Percentiles rank a stretch among this genome's conserved stretches.
Conservation (phyloP, 2,329 filamentous ascomycete species). For the Hymenoscyphus fructigenus region DNA sequence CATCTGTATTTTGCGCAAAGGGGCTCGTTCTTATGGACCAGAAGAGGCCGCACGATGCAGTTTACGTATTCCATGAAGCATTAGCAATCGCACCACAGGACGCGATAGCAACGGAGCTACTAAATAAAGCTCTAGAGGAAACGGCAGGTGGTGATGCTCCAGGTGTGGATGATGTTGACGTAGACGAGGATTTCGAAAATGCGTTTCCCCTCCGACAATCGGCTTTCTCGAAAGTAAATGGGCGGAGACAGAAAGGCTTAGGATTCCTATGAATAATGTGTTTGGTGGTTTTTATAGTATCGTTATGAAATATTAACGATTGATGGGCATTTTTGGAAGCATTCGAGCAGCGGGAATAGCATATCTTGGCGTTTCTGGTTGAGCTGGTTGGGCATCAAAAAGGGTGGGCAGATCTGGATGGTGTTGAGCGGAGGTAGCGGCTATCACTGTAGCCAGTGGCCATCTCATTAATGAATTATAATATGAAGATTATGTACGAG, state of each 20-base stretch:
- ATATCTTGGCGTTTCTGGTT: slow-evolving; percentile 1
- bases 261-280: neutral
- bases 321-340: slow-evolving; percentile 2
- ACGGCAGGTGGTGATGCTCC: slow-evolving; percentile 44
- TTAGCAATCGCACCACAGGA: slow-evolving; percentile 78
- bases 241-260: slow-evolving; percentile 1
- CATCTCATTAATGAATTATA: slow-evolving; percentile 2
- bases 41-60: slow-evolving; percentile 71
- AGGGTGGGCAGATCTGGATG: neutral
- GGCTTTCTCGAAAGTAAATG: neutral
- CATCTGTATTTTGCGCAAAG: slow-evolving; percentile 76
- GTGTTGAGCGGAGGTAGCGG: neutral
- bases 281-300: neutral
- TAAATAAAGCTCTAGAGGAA: slow-evolving; percentile 69
- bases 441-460: neutral
- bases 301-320: neutral
- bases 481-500: neutral
- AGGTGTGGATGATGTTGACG: slow-evolving; percentile 41
- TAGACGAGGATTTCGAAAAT: slow-evolving; percentile 54
- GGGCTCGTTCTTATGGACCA: slow-evolving; percentile 82
- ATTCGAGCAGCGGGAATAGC: neutral
- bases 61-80: slow-evolving; percentile 80
- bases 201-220: neutral
- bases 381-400: neutral
- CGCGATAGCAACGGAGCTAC: slow-evolving; percentile 74